Evolutionary conservation across 2,329 filamentous ascomycete genomes (phyloP).

Genomic region (Paecilomyces sp.): DNA sequence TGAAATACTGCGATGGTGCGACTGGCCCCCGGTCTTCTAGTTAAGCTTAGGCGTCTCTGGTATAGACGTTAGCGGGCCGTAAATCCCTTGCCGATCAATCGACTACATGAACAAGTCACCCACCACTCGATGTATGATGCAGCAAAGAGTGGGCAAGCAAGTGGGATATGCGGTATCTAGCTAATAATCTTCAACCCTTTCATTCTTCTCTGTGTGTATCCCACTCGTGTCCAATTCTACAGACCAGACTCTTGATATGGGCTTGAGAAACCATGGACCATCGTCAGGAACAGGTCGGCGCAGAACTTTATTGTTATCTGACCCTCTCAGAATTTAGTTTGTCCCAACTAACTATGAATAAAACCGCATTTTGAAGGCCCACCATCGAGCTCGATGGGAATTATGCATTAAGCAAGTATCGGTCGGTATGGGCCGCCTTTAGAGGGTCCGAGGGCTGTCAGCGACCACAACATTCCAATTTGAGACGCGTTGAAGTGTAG

Average conservation of each 20-base stretch:
- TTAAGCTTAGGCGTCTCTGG: background rate
- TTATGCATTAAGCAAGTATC: background rate
- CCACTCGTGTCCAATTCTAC: too few relatives aligned
- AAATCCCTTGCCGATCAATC: background rate
- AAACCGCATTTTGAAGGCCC: background rate
- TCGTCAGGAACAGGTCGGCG: background rate
- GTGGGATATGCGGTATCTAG: background rate
- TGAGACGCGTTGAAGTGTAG: too few relatives aligned
- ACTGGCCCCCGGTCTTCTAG: background rate
- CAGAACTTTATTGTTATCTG: background rate
- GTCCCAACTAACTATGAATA: background rate
- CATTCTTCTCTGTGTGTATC: background rate
- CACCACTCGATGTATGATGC: background rate
- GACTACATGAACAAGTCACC: background rate
- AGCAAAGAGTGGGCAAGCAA: background rate
- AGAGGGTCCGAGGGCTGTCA: too few relatives aligned
- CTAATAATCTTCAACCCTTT: background rate
- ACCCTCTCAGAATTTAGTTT: background rate
- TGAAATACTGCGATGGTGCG: background rate
- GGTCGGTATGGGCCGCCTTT: too few relatives aligned
- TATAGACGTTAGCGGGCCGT: background rate
- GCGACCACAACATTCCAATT: too few relatives aligned
- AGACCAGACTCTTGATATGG: background rate
- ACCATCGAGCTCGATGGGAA: background rate
- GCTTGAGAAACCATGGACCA: background rate